Evolutionary conservation across 176 grass and related monocot genomes (phyloP).

Genomic region (Rhynchospora tenuis): DNA sequence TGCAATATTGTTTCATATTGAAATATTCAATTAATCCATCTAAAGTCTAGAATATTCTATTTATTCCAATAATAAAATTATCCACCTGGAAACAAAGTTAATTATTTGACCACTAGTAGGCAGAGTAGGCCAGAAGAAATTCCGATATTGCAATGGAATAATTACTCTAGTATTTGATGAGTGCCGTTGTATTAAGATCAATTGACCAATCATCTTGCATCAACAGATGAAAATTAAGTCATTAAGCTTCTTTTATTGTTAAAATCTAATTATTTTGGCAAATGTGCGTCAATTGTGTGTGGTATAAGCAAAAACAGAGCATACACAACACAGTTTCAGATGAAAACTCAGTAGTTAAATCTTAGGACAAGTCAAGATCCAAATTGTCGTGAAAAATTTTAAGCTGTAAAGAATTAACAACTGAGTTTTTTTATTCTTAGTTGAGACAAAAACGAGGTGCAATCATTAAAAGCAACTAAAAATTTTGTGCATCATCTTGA

Average conservation of each 20-base stretch:
- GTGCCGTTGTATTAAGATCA: background rate
- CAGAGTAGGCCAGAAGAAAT: background rate
- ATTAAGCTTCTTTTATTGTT: background rate
- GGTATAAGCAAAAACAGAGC: background rate
- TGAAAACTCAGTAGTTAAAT: background rate
- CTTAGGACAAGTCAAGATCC: background rate
- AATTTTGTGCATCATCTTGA: background rate
- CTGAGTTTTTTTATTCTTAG: too few relatives aligned
- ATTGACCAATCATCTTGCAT: background rate
- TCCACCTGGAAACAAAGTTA: background rate
- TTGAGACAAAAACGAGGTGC: background rate
- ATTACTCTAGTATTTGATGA: constrained; percentile 3
- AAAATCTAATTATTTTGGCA: background rate
- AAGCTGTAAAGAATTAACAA: too few relatives aligned
- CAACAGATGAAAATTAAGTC: background rate
- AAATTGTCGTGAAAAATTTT: background rate
- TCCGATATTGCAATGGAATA: background rate
- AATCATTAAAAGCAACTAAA: background rate
- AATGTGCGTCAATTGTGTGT: background rate
- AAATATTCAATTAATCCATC: background rate
- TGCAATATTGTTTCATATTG: too few relatives aligned
- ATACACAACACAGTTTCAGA: background rate
- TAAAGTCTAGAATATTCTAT: background rate
- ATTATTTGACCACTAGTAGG: background rate
- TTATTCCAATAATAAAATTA: background rate